Conservation (phyloP, 495 filamentous ascomycete species). For the Jackrogersella minutella region DNA sequence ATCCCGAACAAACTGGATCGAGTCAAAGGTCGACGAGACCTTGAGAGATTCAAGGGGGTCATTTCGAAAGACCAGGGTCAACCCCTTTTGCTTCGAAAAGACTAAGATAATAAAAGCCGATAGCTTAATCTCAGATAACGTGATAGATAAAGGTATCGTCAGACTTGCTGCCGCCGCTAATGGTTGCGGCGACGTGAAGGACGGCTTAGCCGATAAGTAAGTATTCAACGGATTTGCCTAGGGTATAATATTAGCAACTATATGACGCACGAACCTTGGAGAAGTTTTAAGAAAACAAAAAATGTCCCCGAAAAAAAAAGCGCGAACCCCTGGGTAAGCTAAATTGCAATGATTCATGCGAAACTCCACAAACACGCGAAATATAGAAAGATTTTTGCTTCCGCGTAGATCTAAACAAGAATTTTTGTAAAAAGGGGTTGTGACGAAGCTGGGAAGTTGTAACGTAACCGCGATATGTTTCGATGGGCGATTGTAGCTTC, state of each 20-base stretch:
- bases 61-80: slow-evolving; percentile 96
- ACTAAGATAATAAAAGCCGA: slow-evolving; percentile 97
- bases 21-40: slow-evolving; percentile 98
- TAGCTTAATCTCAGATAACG: slow-evolving; percentile 93
- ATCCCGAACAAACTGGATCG: slow-evolving; percentile 96
- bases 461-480: background rate
- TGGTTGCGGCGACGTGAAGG: slow-evolving; percentile 90
- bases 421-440: slow-evolving; percentile 12
- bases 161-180: slow-evolving; percentile 92
- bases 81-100: slow-evolving; percentile 94
- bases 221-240: slow-evolving; percentile 96
- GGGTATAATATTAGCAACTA: slow-evolving; percentile 56
- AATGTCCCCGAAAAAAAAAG: slow-evolving; percentile 27
- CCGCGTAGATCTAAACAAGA: slow-evolving; percentile 23
- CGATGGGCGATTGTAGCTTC: background rate
- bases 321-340: slow-evolving; percentile 36
- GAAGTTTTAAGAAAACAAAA: slow-evolving; percentile 20
- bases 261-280: slow-evolving; percentile 41
- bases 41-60: slow-evolving; percentile 97
- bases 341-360: slow-evolving; percentile 42
- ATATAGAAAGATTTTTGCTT: slow-evolving; percentile 7
- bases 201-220: slow-evolving; percentile 87
- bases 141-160: slow-evolving; percentile 96
- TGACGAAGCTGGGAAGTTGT: background rate
- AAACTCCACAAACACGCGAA: slow-evolving; percentile 35